Evolutionary conservation across 352 stramenopile genomes (phyloP), one percentile per base, ranked within the genome.

Genomic region (Globisporangium middletonii): DNA sequence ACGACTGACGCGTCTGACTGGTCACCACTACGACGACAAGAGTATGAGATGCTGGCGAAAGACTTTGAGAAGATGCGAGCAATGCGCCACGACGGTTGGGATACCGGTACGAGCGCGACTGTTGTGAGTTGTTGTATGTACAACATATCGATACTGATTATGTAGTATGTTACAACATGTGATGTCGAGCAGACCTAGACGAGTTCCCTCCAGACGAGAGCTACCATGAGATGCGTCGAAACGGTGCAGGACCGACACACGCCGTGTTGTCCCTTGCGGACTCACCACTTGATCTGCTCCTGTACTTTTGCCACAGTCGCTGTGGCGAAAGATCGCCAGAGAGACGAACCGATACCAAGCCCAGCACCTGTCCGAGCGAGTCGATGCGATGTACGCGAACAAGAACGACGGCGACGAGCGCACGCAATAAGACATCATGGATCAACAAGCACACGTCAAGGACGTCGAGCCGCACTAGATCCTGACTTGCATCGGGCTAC

Each of bases 241-340:
- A 35, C 3, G 30, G 30, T 8, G 30, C 74, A 69, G 63, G 42
- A n/a, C 42, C 42, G 18, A 23, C 42, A 26, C 42, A 47, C 18
- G 16, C 16, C 18, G 42, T 47, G 42, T 9, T n/a, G 42, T 47
- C 42, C 19, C 42, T 47, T 47, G 53, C 53, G 12, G 42, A 58
- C n/a, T 42, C 41, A 28, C 53, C 53, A 26, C 27, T 58, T 16
- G 53, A 16, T 9, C 15, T 58, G 41, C 43, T 58, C 26, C 28
- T 58, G n/a, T 51, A 44, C 28, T 58, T 58, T 15, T 50, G 16
- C 41, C 53, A 19, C 47, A 51, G 30, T 18, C 11, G 12, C 26
- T 58, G 38, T 44, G 53, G 53, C 4, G 12, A 9, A 23, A 51
- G 43, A 58, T 58, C 16, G 19, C 26, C 3, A 23, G 19, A 18